Evolutionary conservation across 495 filamentous ascomycete genomes (phyloP), one percentile per base, ranked within the genome.

Genomic region (Gamarada debralockiae): DNA sequence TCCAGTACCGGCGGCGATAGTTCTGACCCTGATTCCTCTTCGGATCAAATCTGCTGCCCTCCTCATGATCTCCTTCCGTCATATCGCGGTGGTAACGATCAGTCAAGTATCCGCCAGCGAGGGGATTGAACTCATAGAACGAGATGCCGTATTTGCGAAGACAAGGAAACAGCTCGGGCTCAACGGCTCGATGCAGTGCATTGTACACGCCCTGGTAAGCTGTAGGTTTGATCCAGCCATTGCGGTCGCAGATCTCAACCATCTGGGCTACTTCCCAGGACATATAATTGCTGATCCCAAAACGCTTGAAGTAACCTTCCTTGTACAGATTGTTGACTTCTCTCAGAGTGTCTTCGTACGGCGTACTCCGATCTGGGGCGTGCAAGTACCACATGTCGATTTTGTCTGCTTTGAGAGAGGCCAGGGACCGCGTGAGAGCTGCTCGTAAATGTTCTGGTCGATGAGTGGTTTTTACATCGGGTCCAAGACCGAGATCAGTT

Each of bases 161-260:
- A 53, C 71, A 77, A 10, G 76, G 75, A 34, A 81, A 67, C 22
- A 81, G 64, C 51, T 76, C 73, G 3, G 65, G 61, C 57, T 81
- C 77, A 6, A 76, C 67, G 14, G 61, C 58, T 15, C 79, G 72
- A 39, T 74, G 79, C 6, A 86, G 73, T 12, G 80, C 77, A 64
- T 87, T 84, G 64, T 86, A 86, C 53, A 81, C 73, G 21, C 77
- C 82, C 56, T 85, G 81, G 63, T 80, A 86, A 17, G 81, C 82
- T 13, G 71, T 74, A 0, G 81, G 81, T 31, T 78, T 77, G 50
- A 83, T 74, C 78, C 79, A 86, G 22, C 70, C 71, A 37, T 78
- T 67, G 12, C 52, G 33, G 8, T 67, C 61, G 23, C 73, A 77
- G 0, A 77, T 64, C 59, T 79, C 70, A 44, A 67, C 69, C 23